A percentile compares a stretch with the other conserved stretches of the same genome.
Conservation (phyloP, 2,329 filamentous ascomycete species). For the Coniochaeta ligniaria region DNA sequence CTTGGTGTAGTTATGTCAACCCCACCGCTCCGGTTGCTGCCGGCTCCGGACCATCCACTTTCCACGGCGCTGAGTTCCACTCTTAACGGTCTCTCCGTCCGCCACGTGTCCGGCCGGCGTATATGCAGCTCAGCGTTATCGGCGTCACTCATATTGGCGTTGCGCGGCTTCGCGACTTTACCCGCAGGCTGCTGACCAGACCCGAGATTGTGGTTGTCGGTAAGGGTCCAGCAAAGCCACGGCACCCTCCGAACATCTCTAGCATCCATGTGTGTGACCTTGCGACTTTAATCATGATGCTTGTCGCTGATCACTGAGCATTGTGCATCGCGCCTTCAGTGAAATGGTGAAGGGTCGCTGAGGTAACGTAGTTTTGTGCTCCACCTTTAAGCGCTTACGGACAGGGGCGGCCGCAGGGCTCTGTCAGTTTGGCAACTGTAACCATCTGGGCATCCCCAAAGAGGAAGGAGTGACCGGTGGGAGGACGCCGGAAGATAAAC, state of each 20-base stretch:
- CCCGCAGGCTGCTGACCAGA: background rate
- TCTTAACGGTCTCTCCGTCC: background rate
- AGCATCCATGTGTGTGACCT: too few species aligned
- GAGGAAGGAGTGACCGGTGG: background rate
- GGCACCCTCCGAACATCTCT: background rate
- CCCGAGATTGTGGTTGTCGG: background rate
- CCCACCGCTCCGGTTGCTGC: background rate
- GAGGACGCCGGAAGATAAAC: background rate
- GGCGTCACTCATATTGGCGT: background rate
- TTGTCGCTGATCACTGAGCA: too few species aligned
- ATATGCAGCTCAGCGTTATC: background rate
- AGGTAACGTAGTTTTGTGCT: background rate
- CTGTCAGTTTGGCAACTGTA: background rate
- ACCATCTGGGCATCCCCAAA: background rate
- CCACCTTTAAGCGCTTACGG: background rate
- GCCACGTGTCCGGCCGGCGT: background rate
- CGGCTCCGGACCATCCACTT: background rate
- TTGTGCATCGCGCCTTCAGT: background rate
- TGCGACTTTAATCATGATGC: background rate
- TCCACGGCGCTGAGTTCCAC: too few species aligned
- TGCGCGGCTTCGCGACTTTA: background rate
- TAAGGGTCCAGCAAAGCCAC: background rate
- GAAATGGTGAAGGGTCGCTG: background rate
- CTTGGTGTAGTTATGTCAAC: background rate
- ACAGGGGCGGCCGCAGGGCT: too few species aligned